These are phyloP conservation scores for Mycosphaerella sp. DNA, from an alignment of 2,329 filamentous ascomycete species.

Conservation along the genomic window DNA sequence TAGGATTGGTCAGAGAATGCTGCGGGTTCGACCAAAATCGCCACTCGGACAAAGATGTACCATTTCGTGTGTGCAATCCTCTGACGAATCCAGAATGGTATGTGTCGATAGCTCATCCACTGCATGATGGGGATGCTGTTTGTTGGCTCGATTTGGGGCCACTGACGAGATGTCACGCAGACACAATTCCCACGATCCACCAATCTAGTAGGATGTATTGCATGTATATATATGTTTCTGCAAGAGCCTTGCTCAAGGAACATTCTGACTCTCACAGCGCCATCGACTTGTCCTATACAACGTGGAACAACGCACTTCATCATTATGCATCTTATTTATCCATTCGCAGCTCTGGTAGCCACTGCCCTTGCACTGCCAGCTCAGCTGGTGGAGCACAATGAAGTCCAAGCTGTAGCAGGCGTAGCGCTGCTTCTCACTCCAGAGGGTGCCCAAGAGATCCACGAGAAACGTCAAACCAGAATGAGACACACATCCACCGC, in stretches of 20 bases:
- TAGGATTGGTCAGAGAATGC: slow-evolving; percentile 6
- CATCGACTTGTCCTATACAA: background rate
- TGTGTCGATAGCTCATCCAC: background rate
- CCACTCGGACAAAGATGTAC: slow-evolving; percentile 4
- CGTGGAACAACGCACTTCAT: background rate
- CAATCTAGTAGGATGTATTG: background rate
- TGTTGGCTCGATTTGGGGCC: background rate
- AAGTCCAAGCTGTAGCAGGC: slow-evolving; percentile 1
- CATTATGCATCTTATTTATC: slow-evolving; percentile 7
- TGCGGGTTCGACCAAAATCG: slow-evolving; percentile 1
- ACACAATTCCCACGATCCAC: background rate
- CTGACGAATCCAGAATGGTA: slow-evolving; percentile 4
- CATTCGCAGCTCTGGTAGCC: slow-evolving; percentile 1
- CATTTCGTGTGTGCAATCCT: background rate
- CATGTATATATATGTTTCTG: slow-evolving; percentile 1
- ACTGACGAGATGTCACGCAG: background rate
- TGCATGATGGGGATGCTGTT: background rate
- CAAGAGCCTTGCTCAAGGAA: background rate
- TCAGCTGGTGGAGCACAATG: slow-evolving; percentile 4
- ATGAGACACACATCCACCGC: background rate
- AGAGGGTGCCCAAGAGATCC: background rate
- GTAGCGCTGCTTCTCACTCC: slow-evolving; percentile 4
- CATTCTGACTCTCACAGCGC: background rate
- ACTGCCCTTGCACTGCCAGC: slow-evolving; percentile 2
- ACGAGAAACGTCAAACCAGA: slow-evolving; percentile 1